Evolutionary conservation across 2,329 filamentous ascomycete species (phyloP).

Genomic region (Colletotrichum liaoningense): DNA sequence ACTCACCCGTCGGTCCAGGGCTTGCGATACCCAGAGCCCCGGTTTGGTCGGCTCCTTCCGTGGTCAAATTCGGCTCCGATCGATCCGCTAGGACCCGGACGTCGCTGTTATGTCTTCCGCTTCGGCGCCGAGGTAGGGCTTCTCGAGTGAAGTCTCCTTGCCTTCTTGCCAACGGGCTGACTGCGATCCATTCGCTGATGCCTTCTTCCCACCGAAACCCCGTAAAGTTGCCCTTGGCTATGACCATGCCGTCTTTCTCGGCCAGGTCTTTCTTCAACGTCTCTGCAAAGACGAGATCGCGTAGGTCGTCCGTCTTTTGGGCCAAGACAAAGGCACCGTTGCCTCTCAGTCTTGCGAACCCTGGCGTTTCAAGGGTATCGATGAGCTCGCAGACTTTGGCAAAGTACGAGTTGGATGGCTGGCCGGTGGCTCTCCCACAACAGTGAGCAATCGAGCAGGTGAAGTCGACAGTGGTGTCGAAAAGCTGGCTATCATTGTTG

Average conservation of each 20-base stretch:
- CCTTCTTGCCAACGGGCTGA: slow-evolving; percentile 17
- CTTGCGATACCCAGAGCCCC: background rate
- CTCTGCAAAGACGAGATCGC: slow-evolving; percentile 66
- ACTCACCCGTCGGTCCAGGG: background rate
- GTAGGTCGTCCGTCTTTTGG: slow-evolving; percentile 62
- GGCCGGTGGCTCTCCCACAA: slow-evolving; percentile 55
- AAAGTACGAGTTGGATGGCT: slow-evolving; percentile 51
- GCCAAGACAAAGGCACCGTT: slow-evolving; percentile 64
- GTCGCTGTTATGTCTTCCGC: background rate
- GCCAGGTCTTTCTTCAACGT: slow-evolving; percentile 35
- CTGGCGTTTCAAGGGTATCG: slow-evolving; percentile 46
- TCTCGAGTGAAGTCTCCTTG: background rate
- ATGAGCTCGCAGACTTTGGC: slow-evolving; percentile 54
- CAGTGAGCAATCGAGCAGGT: slow-evolving; percentile 59
- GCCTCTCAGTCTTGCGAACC: slow-evolving; percentile 51
- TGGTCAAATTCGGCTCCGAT: background rate
- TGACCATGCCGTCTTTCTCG: background rate
- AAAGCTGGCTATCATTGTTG: slow-evolving; percentile 37
- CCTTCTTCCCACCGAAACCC: slow-evolving; percentile 55
- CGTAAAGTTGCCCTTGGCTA: slow-evolving; percentile 40
- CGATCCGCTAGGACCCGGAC: background rate
- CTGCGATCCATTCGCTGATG: slow-evolving; percentile 53
- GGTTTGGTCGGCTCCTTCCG: background rate
- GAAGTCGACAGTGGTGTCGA: slow-evolving; percentile 51
- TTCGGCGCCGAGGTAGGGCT: background rate